Evolutionary conservation across 768 basidiomycete species (phyloP).

Genomic region (Rhizopogon sp.): DNA sequence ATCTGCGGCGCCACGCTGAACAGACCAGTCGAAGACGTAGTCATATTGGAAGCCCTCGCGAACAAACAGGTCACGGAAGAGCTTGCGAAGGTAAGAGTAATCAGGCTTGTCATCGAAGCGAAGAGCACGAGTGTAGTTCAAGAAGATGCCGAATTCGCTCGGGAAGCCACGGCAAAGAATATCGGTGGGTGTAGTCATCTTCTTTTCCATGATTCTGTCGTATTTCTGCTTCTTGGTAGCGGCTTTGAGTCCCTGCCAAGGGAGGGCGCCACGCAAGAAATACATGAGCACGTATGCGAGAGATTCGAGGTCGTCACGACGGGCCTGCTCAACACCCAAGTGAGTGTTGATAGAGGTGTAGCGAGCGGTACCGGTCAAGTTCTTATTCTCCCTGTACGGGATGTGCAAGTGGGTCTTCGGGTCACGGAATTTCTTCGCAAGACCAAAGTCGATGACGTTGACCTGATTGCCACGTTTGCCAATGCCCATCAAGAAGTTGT

Average conservation of each 20-base stretch:
- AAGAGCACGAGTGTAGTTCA: conserved; percentile 98
- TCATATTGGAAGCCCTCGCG: conserved; percentile 99
- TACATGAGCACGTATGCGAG: conserved; percentile 99
- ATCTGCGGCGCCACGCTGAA: conserved; percentile 70
- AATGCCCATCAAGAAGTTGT: conserved; percentile 99
- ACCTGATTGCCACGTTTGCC: conserved; percentile 99
- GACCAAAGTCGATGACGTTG: conserved; percentile 96
- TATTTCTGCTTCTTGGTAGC: conserved; percentile 99
- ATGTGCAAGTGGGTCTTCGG: conserved; percentile 99
- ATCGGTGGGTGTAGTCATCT: conserved; percentile 99
- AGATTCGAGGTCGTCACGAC: conserved; percentile 96
- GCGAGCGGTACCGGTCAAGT: conserved; percentile 95
- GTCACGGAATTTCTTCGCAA: conserved; percentile 99
- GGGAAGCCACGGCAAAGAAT: conserved; percentile 99
- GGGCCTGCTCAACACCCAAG: conserved; percentile 95
- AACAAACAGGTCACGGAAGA: conserved; percentile 97
- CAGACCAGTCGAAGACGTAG: conserved; percentile 99
- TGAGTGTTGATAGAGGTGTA: conserved; percentile 99
- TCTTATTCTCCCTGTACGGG: conserved; percentile 99
- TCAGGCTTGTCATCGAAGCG: conserved; percentile 99
- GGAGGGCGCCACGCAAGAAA: conserved; percentile 96
- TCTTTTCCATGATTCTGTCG: conserved; percentile 99
- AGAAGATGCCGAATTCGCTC: conserved; percentile 98
- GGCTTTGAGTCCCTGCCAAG: conserved; percentile 99
- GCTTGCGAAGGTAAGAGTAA: conserved; percentile 98